Evolutionary conservation across 495 filamentous ascomycete species (phyloP).

Genomic region (Sabuloglossum arenarium): DNA sequence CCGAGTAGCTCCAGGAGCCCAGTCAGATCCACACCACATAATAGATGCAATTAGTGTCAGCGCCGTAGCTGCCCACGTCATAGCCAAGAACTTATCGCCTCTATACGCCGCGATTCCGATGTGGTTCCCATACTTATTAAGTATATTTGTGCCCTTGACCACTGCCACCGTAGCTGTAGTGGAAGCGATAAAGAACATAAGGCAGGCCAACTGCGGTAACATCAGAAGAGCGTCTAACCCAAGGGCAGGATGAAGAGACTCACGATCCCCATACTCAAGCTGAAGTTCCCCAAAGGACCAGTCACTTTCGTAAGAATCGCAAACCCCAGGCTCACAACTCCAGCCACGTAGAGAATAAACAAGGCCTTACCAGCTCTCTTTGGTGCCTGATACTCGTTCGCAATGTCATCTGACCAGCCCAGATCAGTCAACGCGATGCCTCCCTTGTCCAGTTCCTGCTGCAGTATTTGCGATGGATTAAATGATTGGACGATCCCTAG

Average conservation of each 20-base stretch:
- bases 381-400: conserved; percentile 34
- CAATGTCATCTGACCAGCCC: conserved; percentile 39
- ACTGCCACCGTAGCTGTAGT: conserved; percentile 39
- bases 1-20: too few species aligned
- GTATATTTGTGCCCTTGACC: conserved; percentile 31
- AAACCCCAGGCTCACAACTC: conserved; percentile 32
- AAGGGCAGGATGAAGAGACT: background rate
- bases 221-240: background rate
- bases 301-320: conserved; percentile 27
- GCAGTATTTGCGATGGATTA: conserved; percentile 34
- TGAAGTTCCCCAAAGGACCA: conserved; percentile 19
- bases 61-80: conserved; percentile 37
- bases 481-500: conserved; percentile 32
- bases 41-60: conserved; percentile 25
- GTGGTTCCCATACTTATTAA: conserved; percentile 35
- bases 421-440: conserved; percentile 34
- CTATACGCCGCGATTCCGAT: conserved; percentile 29
- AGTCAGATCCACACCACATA: too few species aligned
- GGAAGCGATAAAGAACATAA: conserved; percentile 36
- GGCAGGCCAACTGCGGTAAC: conserved; percentile 22
- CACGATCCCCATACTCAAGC: conserved; percentile 22
- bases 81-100: conserved; percentile 32
- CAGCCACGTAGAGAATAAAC: conserved; percentile 46
- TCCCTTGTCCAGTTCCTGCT: conserved; percentile 28
- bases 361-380: conserved; percentile 22